These are phyloP conservation scores for Gaeumannomyces tritici DNA, from an alignment of 2,329 filamentous ascomycete genomes.

Conservation along the genomic window DNA sequence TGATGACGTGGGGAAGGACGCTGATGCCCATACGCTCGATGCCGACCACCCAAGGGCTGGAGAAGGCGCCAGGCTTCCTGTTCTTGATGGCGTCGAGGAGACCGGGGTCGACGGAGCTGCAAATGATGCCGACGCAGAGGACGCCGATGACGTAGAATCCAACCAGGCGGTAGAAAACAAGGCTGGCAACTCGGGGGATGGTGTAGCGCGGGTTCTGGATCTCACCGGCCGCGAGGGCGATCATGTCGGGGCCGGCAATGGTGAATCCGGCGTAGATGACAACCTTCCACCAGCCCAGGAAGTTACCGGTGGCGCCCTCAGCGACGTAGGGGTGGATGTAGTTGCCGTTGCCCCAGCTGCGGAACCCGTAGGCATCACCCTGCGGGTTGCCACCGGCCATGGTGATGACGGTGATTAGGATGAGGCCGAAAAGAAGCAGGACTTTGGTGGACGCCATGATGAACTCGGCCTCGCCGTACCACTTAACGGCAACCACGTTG, in stretches of 20 bases:
- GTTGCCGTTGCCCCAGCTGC: slow-evolving; percentile 7
- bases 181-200: slow-evolving; percentile 67
- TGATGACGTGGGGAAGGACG: slow-evolving; percentile 44
- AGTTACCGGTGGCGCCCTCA: slow-evolving; percentile 1
- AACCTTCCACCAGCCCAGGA: slow-evolving; percentile 5
- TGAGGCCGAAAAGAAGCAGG: slow-evolving; percentile 7
- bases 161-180: slow-evolving; percentile 74
- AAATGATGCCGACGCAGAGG: slow-evolving; percentile 67
- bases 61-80: slow-evolving; percentile 28
- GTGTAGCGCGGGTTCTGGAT: slow-evolving; percentile 71
- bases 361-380: slow-evolving; percentile 7
- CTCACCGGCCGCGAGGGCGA: slow-evolving; percentile 51
- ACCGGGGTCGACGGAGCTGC: slow-evolving; percentile 37
- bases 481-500: slow-evolving; percentile 25
- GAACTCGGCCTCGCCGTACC: slow-evolving; percentile 27
- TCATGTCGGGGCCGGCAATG: slow-evolving; percentile 7
- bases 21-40: slow-evolving; percentile 40
- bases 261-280: slow-evolving; percentile 6
- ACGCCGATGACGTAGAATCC: slow-evolving; percentile 72
- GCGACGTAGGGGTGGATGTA: slow-evolving; percentile 3
- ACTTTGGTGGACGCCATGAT: slow-evolving; percentile 14
- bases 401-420: slow-evolving; percentile 9
- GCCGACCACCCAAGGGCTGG: slow-evolving; percentile 36
- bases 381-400: slow-evolving; percentile 3
- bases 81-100: slow-evolving; percentile 48